Evolutionary conservation across 2,329 filamentous ascomycete species (phyloP).

Genomic region (Cephalotrichum gorgonifer): DNA sequence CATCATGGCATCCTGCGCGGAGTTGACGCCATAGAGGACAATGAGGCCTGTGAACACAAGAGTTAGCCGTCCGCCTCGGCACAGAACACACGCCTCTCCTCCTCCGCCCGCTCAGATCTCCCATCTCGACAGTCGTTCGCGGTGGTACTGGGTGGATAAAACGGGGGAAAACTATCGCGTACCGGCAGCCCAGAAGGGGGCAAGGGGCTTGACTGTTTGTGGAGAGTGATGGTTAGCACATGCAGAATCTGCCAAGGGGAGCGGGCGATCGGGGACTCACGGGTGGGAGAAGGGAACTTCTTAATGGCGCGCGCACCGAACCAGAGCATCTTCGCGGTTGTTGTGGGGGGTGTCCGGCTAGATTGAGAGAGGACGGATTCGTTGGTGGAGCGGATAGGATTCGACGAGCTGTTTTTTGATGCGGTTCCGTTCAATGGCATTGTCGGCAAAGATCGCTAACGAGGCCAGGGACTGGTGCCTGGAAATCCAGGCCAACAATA

Average conservation of each 20-base stretch:
- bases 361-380: slow-evolving; percentile 7
- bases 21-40: slow-evolving; percentile 87
- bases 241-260: background rate
- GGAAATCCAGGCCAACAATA: background rate
- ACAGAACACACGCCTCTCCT: too few relatives aligned
- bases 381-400: slow-evolving; percentile 1
- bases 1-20: slow-evolving; percentile 66
- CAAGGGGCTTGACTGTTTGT: slow-evolving; percentile 70
- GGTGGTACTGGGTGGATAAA: background rate
- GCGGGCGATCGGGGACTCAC: slow-evolving; percentile 42
- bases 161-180: slow-evolving; percentile 25
- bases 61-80: too few relatives aligned
- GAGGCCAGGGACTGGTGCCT: background rate
- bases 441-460: slow-evolving; percentile 4
- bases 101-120: background rate
- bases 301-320: slow-evolving; percentile 57
- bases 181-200: slow-evolving; percentile 92
- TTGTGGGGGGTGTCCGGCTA: slow-evolving; percentile 24
- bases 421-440: slow-evolving; percentile 9
- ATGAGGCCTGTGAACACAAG: slow-evolving; percentile 53
- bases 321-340: slow-evolving; percentile 58
- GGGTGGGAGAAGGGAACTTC: slow-evolving; percentile 70
- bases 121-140: background rate
- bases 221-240: slow-evolving; percentile 14
- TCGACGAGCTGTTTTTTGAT: slow-evolving; percentile 18